Conservation (phyloP, 495 filamentous ascomycete species). For the Letharia lupina region DNA sequence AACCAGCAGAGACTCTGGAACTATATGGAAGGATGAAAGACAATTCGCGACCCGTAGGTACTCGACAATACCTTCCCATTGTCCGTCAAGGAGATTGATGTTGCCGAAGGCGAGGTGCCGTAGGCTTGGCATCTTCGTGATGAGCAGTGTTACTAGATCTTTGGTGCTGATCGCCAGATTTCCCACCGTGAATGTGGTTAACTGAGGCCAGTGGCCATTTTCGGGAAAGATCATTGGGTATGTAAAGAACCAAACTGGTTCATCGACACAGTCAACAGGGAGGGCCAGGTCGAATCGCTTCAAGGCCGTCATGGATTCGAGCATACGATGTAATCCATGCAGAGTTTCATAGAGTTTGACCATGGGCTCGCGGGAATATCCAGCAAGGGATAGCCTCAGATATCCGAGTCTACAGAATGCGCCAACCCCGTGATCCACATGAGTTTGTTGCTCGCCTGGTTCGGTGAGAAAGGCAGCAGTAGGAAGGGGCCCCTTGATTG, state of each 20-base stretch:
- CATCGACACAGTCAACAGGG: background rate
- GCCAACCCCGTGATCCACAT: background rate
- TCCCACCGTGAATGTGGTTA: background rate
- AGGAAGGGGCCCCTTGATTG: background rate
- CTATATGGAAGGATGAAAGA: background rate
- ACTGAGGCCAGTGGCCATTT: background rate
- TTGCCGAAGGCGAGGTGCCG: background rate
- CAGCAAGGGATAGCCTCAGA: background rate
- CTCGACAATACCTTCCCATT: background rate
- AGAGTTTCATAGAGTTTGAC: background rate
- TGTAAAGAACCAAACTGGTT: background rate
- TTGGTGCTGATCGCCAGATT: background rate
- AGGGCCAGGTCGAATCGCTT: background rate
- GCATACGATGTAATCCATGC: background rate
- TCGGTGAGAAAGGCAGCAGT: background rate
- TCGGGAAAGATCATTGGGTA: background rate
- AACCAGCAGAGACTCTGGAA: background rate
- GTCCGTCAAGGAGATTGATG: background rate
- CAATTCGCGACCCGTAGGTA: background rate
- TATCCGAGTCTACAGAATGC: background rate
- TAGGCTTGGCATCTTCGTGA: background rate
- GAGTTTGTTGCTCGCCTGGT: background rate
- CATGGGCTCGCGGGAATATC: background rate
- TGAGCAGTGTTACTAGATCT: background rate
- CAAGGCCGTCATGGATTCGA: background rate